Base-by-base conservation (phyloP, 495 filamentous ascomycete species). In the Talaromyces nanjingensis region DNA sequence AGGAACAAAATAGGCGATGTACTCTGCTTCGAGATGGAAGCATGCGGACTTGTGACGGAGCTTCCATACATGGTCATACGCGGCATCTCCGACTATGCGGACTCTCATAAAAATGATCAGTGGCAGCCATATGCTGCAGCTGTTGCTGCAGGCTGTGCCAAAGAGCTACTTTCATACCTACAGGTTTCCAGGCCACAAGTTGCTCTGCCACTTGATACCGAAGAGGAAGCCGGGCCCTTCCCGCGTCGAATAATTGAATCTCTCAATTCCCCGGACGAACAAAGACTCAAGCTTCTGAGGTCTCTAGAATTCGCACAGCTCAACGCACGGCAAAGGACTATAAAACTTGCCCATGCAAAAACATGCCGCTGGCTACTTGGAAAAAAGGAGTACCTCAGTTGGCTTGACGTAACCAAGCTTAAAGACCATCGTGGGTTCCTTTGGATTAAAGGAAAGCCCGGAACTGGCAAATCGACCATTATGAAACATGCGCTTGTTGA, bases 391-490 rank as follows among this genome's bases (percentile, higher is more conserved):
- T 85, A 81, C 63, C 18, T 61, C 9, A 61, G 69, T n/a, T 87
- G 82, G 83, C 74, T 83, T 9, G 71, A 81, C 58, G 6, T 16
- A 16, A 18, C 16, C 14, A 33, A 42, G 12, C 1, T 61, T 16
- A 5, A n/a, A 16, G n/a, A 47, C 1, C 59, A 61, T 16, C 68
- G 77, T 55, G 81, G 83, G 7, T 75, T 87, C 54, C 57, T 87
- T 16, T 87, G 83, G 84, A 79, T 87, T 52, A 83, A 75, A 64
- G 83, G 83, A 2, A 84, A 86, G 49, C 80, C 83, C 4, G 83
- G 81, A 11, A 69, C 76, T 18, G 83, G 84, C 6, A 86, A 86
- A 66, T 86, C 83, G 12, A 80, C 76, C 5, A 65, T 81, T 2
- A 83, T 85, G 77, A 83, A 83, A 45, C 77, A 76, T 60, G 67